phyloP scores from a whole-genome alignment of 495 filamentous ascomycete genomes.

The Barbatosphaeria neglecta region DNA sequence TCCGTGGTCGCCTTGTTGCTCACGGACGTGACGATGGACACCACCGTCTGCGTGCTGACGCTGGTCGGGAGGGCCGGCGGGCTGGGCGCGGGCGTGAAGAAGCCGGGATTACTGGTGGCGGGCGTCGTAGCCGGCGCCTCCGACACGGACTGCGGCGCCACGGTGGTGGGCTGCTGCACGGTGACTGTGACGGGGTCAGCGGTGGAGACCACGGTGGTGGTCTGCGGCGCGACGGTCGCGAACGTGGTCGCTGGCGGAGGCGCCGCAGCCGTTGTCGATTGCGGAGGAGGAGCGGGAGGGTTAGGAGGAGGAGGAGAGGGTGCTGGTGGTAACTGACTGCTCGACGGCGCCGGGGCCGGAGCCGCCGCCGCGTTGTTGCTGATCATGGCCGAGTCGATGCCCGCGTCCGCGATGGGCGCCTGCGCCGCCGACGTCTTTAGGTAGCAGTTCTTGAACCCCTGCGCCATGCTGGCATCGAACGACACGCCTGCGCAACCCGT shows the following conservation, averaged over 20 bases:
- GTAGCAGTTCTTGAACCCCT: conserved; percentile 29
- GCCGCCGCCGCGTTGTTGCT: conserved; percentile 2
- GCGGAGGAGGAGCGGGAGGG: neutral
- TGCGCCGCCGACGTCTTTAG: conserved; percentile 14
- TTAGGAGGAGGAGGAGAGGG: neutral
- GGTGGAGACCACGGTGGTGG: neutral
- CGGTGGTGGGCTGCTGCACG: neutral
- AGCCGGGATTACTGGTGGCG: conserved; percentile 6
- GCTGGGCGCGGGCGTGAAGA: conserved; percentile 8
- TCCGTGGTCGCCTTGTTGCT: conserved; percentile 1
- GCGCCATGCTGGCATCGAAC: conserved; percentile 14
- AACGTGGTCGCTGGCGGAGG: conserved; percentile 1
- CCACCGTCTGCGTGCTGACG: conserved; percentile 1
- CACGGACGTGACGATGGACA: neutral
- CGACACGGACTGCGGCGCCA: neutral
- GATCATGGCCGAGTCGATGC: conserved; percentile 19
- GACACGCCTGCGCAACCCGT: conserved; percentile 14
- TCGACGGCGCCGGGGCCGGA: neutral
- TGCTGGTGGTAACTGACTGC: neutral
- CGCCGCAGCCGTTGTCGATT: neutral
- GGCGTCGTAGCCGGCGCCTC: neutral
- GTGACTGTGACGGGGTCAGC: conserved; percentile 1
- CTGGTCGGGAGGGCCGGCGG: neutral
- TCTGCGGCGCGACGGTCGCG: conserved; percentile 1
- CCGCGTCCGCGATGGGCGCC: conserved; percentile 4